Conservation (phyloP, 2,329 filamentous ascomycete species). For the Clonostachys chloroleuca region DNA sequence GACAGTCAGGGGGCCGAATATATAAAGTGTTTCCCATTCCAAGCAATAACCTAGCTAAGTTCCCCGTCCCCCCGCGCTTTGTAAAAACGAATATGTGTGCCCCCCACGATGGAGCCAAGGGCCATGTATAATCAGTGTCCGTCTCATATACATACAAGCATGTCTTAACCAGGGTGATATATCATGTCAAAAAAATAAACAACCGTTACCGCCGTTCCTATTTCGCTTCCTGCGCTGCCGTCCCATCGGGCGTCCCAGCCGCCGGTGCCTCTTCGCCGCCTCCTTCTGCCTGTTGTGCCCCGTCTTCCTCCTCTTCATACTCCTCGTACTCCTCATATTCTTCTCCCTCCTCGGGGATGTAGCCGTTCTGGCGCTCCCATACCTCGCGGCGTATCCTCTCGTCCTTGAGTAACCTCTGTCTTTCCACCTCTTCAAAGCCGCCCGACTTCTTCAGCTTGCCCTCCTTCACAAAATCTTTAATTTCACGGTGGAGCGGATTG, state of each 20-base stretch:
- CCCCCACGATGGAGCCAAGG: too few relatives aligned
- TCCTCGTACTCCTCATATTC: conserved; percentile 24
- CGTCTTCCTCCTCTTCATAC: conserved; percentile 11
- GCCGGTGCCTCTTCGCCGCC: background rate
- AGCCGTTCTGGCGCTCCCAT: conserved; percentile 62
- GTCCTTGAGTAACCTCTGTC: conserved; percentile 78
- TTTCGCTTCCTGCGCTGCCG: background rate
- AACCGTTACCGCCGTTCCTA: too few relatives aligned
- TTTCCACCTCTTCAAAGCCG: conserved; percentile 89
- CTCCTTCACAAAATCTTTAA: conserved; percentile 80
- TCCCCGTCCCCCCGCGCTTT: too few relatives aligned
- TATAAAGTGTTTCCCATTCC: too few relatives aligned
- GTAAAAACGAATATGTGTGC: too few relatives aligned
- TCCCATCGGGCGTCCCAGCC: background rate
- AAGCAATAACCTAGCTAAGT: too few relatives aligned
- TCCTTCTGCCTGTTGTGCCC: background rate
- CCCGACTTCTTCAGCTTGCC: conserved; percentile 94
- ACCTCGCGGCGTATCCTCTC: conserved; percentile 80
- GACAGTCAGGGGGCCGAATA: too few relatives aligned
- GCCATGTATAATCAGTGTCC: too few relatives aligned
- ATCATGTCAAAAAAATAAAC: too few relatives aligned
- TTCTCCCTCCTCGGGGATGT: conserved; percentile 35
- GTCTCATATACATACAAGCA: too few relatives aligned
- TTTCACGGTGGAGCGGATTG: conserved; percentile 77
- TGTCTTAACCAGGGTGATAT: too few relatives aligned